These are phyloP conservation scores for Bipolaris oryzae DNA, from an alignment of 2,329 filamentous ascomycete genomes.

Conservation along the genomic window DNA sequence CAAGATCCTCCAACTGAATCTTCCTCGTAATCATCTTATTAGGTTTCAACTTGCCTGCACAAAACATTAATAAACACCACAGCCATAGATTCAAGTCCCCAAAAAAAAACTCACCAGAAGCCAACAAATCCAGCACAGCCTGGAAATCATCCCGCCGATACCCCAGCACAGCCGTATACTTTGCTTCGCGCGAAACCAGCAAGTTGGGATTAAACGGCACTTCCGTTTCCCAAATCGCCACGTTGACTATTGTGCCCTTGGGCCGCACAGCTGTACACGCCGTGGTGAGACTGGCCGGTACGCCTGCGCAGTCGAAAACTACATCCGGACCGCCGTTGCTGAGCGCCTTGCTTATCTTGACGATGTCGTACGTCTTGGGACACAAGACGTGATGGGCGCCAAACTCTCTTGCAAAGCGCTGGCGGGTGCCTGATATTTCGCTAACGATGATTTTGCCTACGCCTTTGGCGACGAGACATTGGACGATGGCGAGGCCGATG, in stretches of 20 bases:
- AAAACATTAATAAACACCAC: not conserved
- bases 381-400: constrained; percentile 63
- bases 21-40: constrained; percentile 66
- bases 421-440: constrained; percentile 60
- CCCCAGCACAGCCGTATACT: constrained; percentile 57
- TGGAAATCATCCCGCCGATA: constrained; percentile 62
- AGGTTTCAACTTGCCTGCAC: constrained; percentile 57
- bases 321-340: constrained; percentile 62
- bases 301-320: constrained; percentile 67
- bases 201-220: constrained; percentile 61
- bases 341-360: constrained; percentile 54
- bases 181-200: constrained; percentile 60
- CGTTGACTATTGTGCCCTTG: constrained; percentile 65
- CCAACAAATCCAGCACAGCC: constrained; percentile 62
- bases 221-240: constrained; percentile 67
- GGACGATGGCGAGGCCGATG: constrained; percentile 65
- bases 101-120: constrained; percentile 38
- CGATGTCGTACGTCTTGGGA: constrained; percentile 58
- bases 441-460: constrained; percentile 63
- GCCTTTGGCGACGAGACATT: constrained; percentile 61
- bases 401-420: constrained; percentile 59
- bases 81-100: not conserved
- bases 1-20: constrained; percentile 61
- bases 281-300: constrained; percentile 54
- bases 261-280: constrained; percentile 58